phyloP scores from a whole-genome alignment of 306 rosid species.

The Acacia crassicarpa region DNA sequence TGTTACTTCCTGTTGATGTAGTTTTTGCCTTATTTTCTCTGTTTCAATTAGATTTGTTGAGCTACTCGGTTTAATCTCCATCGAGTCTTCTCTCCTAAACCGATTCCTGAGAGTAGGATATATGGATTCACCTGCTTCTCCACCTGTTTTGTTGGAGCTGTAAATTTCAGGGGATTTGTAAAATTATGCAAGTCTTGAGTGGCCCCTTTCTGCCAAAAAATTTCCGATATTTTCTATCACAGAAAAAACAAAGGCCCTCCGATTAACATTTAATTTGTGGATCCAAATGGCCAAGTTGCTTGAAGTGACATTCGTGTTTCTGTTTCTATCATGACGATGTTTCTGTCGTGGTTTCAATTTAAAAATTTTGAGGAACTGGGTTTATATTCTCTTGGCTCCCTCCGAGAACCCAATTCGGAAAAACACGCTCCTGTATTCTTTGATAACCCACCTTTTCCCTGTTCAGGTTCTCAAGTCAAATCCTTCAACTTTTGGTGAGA shows the following conservation, averaged over 20 bases:
- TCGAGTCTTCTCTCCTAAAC: constrained; percentile 24
- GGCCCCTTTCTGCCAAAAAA: neutral
- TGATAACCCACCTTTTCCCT: constrained; percentile 28
- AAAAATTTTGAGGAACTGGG: constrained; percentile 31
- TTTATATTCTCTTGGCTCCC: constrained; percentile 44
- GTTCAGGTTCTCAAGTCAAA: constrained; percentile 36
- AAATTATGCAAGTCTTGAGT: neutral
- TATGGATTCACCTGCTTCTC: constrained; percentile 27
- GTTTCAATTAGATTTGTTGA: constrained; percentile 27
- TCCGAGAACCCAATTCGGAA: constrained; percentile 38
- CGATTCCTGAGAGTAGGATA: constrained; percentile 27
- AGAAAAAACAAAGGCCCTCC: constrained; percentile 33
- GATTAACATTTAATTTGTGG: constrained; percentile 31
- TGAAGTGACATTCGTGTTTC: constrained; percentile 39
- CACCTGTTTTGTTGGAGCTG: constrained; percentile 44
- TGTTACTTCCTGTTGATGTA: constrained; percentile 11
- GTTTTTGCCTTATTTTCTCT: constrained; percentile 19
- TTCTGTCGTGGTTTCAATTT: constrained; percentile 34
- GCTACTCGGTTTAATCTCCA: constrained; percentile 30
- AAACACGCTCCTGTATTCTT: constrained; percentile 19
- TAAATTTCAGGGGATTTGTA: neutral
- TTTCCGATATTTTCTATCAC: constrained; percentile 3
- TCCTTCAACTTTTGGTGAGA: constrained; percentile 28
- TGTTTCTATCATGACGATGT: constrained; percentile 32
- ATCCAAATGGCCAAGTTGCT: constrained; percentile 30